A percentile compares a stretch with the other conserved stretches of the same genome.
phyloP scores from a whole-genome alignment of 257 asterid genomes.

The Salvia rosmarinus region DNA sequence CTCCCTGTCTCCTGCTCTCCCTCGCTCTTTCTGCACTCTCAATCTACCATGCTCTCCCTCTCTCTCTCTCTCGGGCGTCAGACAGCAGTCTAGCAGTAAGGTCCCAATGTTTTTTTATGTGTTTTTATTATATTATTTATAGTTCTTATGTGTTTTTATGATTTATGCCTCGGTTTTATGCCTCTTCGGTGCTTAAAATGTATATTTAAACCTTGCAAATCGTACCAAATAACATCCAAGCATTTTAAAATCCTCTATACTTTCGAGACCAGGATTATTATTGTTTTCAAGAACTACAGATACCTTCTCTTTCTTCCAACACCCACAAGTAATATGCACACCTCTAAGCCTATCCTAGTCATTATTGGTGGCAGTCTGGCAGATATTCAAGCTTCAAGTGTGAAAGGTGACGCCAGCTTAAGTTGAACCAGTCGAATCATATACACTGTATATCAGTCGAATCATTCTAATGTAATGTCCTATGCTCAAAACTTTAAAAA shows the following conservation, averaged over 20 bases:
- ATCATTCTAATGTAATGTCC: background rate
- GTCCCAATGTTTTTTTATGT: too few relatives aligned
- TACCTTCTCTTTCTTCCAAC: conserved; percentile 19
- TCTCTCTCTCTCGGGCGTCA: too few relatives aligned
- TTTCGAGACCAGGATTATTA: background rate
- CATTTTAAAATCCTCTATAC: background rate
- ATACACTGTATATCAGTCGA: background rate
- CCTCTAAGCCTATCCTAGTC: conserved; percentile 3
- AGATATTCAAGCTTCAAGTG: conserved; percentile 18
- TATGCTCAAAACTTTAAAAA: background rate
- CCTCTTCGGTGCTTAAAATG: too few relatives aligned
- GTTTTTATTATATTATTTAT: too few relatives aligned
- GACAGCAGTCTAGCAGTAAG: too few relatives aligned
- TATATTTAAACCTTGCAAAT: background rate
- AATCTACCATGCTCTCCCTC: too few relatives aligned
- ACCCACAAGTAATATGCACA: conserved; percentile 8
- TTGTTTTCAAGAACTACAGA: background rate
- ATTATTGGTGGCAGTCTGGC: background rate
- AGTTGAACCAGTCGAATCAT: background rate
- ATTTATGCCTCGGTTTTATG: too few relatives aligned
- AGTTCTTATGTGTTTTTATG: too few relatives aligned
- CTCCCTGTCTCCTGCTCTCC: too few relatives aligned
- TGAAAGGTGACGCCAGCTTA: conserved; percentile 1
- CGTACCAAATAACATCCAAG: background rate
- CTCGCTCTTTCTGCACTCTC: too few relatives aligned